Conservation (phyloP, 2,329 filamentous ascomycete species). For the Fusarium odoratissimum region DNA sequence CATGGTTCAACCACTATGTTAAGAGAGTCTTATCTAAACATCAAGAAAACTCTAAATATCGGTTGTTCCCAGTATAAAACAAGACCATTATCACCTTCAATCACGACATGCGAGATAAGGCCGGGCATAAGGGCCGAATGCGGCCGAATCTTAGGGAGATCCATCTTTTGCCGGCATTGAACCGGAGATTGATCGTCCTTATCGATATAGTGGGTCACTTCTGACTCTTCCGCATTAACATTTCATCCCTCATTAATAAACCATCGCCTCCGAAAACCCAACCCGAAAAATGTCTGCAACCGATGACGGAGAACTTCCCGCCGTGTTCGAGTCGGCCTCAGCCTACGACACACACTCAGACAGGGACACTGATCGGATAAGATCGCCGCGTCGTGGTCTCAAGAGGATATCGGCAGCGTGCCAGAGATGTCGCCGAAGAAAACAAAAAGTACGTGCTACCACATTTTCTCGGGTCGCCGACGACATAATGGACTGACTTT, state of each 20-base stretch:
- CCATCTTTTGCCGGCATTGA: conserved; percentile 15
- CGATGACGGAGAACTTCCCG: conserved; percentile 26
- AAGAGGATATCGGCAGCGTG: conserved; percentile 39
- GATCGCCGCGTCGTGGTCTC: conserved; percentile 28
- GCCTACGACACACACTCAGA: conserved; percentile 22
- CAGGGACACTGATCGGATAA: conserved; percentile 9
- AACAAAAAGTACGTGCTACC: conserved; percentile 35
- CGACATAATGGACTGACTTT: neutral
- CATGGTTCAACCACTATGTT: no score
- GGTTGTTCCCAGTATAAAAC: neutral
- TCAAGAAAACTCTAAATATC: neutral
- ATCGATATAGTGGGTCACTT: conserved; percentile 10
- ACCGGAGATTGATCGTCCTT: conserved; percentile 18
- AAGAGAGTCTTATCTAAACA: neutral
- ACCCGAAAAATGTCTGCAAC: conserved; percentile 11
- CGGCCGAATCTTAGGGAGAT: neutral
- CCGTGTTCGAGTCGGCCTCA: conserved; percentile 14
- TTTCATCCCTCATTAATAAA: neutral
- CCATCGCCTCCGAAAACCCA: neutral
- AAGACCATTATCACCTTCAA: neutral
- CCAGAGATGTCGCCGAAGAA: conserved; percentile 38
- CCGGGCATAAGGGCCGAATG: conserved; percentile 2
- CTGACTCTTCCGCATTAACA: conserved; percentile 8
- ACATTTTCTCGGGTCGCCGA: neutral
- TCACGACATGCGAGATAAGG: neutral